Evolutionary conservation across 495 filamentous ascomycete species (phyloP), one percentile per base, ranked within the genome.

Genomic region (Geopyxis carbonaria): DNA sequence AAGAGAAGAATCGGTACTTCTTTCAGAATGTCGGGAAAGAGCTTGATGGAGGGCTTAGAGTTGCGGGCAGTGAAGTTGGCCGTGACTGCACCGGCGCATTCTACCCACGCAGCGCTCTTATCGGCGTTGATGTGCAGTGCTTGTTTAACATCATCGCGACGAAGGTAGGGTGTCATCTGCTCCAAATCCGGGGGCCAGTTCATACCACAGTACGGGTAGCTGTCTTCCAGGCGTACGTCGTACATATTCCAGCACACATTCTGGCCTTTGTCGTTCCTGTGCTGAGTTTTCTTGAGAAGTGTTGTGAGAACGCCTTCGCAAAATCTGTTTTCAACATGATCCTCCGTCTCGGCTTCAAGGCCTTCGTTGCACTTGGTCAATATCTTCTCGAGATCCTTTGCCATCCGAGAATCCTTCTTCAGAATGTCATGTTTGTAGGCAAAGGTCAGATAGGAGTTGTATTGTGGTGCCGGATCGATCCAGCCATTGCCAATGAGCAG

Each of bases 401-500:
- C 78, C 5, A 61, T 42, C 7, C 73, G 61, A 28, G 71, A 77
- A 27, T 72, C 80, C 44, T 72, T 67, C 40, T 76, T 31, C 7
- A 95, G 56, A 18, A 94, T 50, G 3, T 74, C 76, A 48, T 74
- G 68, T 40, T 80, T 67, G 60, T 82, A 86, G 14, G 75, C 75
- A 53, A 72, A 93, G 13, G 71, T 63, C 15, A 93, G 64, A 48
- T 93, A 92, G 2, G 87, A 67, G n/a, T 76, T 72, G 55, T 95
- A 97, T 57, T 97, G 89, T 37, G 92, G 80, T 4, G 60, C 57
- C 1, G 86, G 84, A 2, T 85, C 80, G 45, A 95, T 84, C 91
- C 91, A 97, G 15, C 87, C 89, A 55, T 95, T 97, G 23, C 89
- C 89, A 42, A 97, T 97, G 11, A 97, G 57, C 24, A 97, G 65